These are phyloP conservation scores for Colletotrichum zoysiae DNA, from an alignment of 2,329 filamentous ascomycete genomes.

Conservation along the genomic window DNA sequence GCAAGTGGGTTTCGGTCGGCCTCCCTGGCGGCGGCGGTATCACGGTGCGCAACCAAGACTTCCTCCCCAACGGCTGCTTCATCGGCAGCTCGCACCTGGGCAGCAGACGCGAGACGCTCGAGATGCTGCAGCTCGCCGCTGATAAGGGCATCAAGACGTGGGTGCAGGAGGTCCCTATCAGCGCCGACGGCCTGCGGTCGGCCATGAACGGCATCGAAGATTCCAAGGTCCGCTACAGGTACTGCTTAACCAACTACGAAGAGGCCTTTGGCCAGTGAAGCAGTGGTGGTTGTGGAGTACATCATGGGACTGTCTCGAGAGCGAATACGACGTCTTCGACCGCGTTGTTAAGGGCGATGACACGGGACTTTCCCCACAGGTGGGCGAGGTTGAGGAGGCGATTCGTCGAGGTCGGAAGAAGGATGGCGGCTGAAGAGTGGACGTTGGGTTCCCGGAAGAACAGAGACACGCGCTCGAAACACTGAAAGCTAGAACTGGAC, in stretches of 20 bases:
- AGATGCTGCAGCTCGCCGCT: constrained; percentile 78
- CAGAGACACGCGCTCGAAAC: background rate
- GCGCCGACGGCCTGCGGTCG: constrained; percentile 76
- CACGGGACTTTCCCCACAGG: background rate
- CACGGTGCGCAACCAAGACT: constrained; percentile 78
- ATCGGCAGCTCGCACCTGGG: constrained; percentile 80
- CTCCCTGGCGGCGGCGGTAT: constrained; percentile 83
- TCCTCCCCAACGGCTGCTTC: constrained; percentile 80
- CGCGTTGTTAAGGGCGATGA: background rate
- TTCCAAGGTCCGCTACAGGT: constrained; percentile 80
- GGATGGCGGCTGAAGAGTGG: background rate
- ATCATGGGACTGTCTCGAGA: background rate
- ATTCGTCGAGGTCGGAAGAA: background rate
- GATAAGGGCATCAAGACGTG: constrained; percentile 78
- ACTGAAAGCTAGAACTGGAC: background rate
- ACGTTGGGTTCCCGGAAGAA: background rate
- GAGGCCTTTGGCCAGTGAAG: constrained; percentile 70
- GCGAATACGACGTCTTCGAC: background rate
- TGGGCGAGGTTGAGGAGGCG: background rate
- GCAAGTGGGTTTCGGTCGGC: constrained; percentile 83
- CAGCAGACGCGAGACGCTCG: constrained; percentile 75
- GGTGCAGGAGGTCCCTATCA: constrained; percentile 81
- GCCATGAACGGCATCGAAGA: constrained; percentile 77
- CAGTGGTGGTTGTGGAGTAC: background rate
- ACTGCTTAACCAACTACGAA: constrained; percentile 79